Evolutionary conservation across 768 basidiomycete genomes (phyloP).

Genomic region (Mycena galericulata): DNA sequence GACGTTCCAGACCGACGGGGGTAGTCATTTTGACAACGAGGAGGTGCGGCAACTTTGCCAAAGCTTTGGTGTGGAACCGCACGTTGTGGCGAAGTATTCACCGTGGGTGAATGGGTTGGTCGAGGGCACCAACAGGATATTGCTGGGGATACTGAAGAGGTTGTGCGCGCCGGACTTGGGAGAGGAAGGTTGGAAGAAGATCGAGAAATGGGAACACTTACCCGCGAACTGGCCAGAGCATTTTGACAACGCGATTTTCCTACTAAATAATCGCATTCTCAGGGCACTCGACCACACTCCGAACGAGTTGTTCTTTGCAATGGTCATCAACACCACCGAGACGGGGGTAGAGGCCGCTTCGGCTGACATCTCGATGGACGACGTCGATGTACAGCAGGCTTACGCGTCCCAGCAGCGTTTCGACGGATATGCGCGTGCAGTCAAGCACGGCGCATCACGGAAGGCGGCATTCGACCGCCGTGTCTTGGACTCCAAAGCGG

Average conservation of each 20-base stretch:
- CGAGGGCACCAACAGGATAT: no score
- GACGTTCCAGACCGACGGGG: no score
- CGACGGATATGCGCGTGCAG: constrained; percentile 39
- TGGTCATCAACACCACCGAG: constrained; percentile 42
- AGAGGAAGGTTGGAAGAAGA: no score
- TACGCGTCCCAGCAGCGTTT: constrained; percentile 44
- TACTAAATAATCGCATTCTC: constrained; percentile 36
- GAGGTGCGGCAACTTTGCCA: neutral
- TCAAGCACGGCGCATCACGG: constrained; percentile 37
- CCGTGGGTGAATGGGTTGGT: no score
- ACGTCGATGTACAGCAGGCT: constrained; percentile 37
- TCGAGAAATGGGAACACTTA: no score
- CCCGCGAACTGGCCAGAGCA: neutral
- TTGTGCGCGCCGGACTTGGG: no score
- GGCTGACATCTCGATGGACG: neutral
- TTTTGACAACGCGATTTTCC: neutral
- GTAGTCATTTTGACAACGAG: neutral
- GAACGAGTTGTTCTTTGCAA: constrained; percentile 46
- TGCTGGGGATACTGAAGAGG: no score
- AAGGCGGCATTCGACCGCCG: no score
- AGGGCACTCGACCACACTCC: no score
- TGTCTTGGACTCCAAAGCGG: neutral
- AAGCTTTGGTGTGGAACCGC: neutral
- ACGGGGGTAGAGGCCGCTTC: constrained; percentile 14
- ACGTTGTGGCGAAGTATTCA: no score